A percentile compares a stretch with the other conserved stretches of the same genome.
Evolutionary conservation across 2,329 filamentous ascomycete species (phyloP).

Genomic region (Stagonosporopsis rhizophila): DNA sequence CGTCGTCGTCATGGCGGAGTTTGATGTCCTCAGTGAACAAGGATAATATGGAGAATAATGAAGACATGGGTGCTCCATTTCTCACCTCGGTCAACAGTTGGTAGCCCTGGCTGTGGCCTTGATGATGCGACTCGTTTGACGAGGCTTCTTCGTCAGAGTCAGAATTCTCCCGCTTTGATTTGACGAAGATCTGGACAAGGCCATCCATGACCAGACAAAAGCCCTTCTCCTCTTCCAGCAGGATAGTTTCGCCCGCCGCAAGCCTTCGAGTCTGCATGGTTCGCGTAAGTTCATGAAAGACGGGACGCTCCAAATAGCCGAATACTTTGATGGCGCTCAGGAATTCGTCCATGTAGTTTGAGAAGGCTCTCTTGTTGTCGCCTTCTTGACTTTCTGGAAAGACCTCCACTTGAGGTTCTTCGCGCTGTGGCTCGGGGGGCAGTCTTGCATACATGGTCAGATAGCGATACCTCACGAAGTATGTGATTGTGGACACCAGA

Average conservation of each 20-base stretch:
- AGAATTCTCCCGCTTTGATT: slow-evolving; percentile 68
- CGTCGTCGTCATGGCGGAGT: slow-evolving; percentile 71
- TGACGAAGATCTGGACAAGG: slow-evolving; percentile 96
- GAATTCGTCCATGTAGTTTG: slow-evolving; percentile 98
- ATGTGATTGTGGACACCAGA: slow-evolving; percentile 84
- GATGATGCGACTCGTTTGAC: slow-evolving; percentile 65
- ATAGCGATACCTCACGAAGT: slow-evolving; percentile 94
- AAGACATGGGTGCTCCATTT: slow-evolving; percentile 98
- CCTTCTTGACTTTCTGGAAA: slow-evolving; percentile 93
- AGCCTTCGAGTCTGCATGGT: slow-evolving; percentile 98
- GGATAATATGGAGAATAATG: slow-evolving; percentile 94
- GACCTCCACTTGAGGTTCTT: slow-evolving; percentile 93
- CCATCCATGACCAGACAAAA: slow-evolving; percentile 98
- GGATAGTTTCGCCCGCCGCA: slow-evolving; percentile 92
- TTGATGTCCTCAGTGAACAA: slow-evolving; percentile 95
- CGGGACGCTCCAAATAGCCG: slow-evolving; percentile 92
- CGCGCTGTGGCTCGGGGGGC: slow-evolving; percentile 91
- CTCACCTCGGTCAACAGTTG: slow-evolving; percentile 96
- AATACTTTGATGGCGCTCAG: slow-evolving; percentile 99
- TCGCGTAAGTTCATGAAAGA: slow-evolving; percentile 95
- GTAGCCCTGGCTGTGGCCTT: slow-evolving; percentile 78
- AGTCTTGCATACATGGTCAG: slow-evolving; percentile 96
- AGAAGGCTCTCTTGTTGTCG: slow-evolving; percentile 85
- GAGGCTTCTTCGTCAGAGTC: slow-evolving; percentile 53
- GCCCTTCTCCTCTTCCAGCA: slow-evolving; percentile 96